phyloP scores from a whole-genome alignment of 2,329 filamentous ascomycete genomes.

The Alternaria sp. region DNA sequence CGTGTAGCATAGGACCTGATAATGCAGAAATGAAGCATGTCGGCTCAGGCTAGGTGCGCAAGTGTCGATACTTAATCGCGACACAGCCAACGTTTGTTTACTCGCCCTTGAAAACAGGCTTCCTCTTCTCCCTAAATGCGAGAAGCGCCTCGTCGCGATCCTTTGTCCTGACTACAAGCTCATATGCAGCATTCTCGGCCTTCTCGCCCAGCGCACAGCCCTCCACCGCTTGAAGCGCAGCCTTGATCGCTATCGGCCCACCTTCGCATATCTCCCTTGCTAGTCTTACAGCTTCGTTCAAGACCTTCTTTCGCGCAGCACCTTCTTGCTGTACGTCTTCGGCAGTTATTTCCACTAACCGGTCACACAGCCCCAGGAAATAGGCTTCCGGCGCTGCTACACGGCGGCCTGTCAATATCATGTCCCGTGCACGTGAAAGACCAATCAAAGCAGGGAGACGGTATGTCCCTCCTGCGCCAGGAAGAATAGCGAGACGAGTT shows the following conservation, averaged over 20 bases:
- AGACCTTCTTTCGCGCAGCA: constrained; percentile 70
- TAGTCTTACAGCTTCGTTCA: constrained; percentile 79
- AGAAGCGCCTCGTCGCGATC: constrained; percentile 87
- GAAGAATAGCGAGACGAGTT: constrained; percentile 91
- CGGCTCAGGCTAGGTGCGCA: background rate
- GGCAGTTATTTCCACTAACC: constrained; percentile 81
- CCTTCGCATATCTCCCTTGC: constrained; percentile 89
- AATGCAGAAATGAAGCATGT: constrained; percentile 29
- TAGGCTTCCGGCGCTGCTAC: constrained; percentile 87
- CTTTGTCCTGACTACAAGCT: constrained; percentile 80
- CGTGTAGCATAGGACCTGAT: background rate
- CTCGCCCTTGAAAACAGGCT: constrained; percentile 69
- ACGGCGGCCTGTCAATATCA: constrained; percentile 89
- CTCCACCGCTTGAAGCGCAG: constrained; percentile 79
- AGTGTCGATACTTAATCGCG: background rate
- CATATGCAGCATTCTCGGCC: constrained; percentile 88
- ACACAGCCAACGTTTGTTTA: constrained; percentile 16
- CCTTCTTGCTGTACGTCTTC: constrained; percentile 61
- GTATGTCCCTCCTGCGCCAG: constrained; percentile 91
- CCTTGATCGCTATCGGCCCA: constrained; percentile 81
- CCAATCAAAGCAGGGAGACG: constrained; percentile 86
- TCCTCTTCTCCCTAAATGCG: constrained; percentile 83
- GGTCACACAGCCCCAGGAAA: constrained; percentile 87
- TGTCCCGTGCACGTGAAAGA: constrained; percentile 79
- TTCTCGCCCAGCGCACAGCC: constrained; percentile 71